A percentile compares a stretch with the other conserved stretches of the same genome.
Conservation (phyloP, 192 early-diverging fungal genomes). For the Chytriomyces sp. region DNA sequence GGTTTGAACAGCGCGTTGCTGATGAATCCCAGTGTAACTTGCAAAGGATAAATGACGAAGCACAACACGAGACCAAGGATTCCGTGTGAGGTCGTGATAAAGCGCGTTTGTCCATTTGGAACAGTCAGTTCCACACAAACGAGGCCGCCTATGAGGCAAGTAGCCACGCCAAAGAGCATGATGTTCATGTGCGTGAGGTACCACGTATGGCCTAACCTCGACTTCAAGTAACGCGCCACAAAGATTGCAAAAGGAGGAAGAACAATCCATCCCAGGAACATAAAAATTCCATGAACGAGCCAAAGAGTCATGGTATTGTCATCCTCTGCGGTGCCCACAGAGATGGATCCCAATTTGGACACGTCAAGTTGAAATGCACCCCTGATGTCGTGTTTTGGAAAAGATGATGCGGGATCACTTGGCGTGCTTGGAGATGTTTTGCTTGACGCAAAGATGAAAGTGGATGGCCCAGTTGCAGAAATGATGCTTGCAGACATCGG, state of each 20-base stretch:
- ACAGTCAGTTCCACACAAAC: slow-evolving; percentile 6
- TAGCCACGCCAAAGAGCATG: slow-evolving; percentile 25
- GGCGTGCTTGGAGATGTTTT: slow-evolving; percentile 8
- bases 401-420: neutral
- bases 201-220: slow-evolving; percentile 30
- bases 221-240: slow-evolving; percentile 45
- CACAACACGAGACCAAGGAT: slow-evolving; percentile 7
- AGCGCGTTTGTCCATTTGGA: neutral
- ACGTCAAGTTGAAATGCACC: slow-evolving; percentile 26
- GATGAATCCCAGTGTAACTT: slow-evolving; percentile 31
- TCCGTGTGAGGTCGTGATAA: slow-evolving; percentile 5
- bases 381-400: slow-evolving; percentile 23
- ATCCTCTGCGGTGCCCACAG: neutral
- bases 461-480: slow-evolving; percentile 5
- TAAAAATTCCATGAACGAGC: slow-evolving; percentile 43
- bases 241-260: slow-evolving; percentile 43
- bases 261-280: slow-evolving; percentile 52
- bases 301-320: neutral
- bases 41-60: slow-evolving; percentile 22
- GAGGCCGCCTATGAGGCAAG: slow-evolving; percentile 6
- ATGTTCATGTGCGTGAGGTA: slow-evolving; percentile 35
- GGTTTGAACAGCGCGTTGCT: slow-evolving; percentile 17
- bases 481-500: neutral
- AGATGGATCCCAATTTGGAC: neutral
- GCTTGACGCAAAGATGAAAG: slow-evolving; percentile 34